Evolutionary conservation across 2,329 filamentous ascomycete genomes (phyloP).

Genomic region (Macroventuria anomochaeta): DNA sequence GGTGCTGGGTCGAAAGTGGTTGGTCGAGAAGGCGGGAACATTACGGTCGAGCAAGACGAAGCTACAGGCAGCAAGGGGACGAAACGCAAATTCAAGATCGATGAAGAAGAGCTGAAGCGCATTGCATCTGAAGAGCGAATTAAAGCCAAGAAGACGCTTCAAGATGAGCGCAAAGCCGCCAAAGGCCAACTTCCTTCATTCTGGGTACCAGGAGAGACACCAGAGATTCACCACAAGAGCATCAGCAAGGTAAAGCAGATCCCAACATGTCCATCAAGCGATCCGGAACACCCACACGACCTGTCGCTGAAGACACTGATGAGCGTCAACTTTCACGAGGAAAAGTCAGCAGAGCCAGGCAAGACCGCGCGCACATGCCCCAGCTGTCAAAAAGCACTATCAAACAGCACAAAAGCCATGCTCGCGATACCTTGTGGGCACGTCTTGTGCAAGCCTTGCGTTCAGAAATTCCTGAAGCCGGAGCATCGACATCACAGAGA

Average conservation of each 20-base stretch:
- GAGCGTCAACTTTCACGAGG: constrained; percentile 77
- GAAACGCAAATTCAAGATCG: constrained; percentile 83
- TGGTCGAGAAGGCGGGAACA: constrained; percentile 53
- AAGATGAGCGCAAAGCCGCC: constrained; percentile 70
- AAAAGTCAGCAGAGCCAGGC: constrained; percentile 62
- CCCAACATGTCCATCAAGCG: constrained; percentile 79
- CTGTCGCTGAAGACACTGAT: constrained; percentile 82
- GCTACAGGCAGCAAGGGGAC: constrained; percentile 46
- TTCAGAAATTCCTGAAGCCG: constrained; percentile 76
- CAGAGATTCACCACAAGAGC: constrained; percentile 60
- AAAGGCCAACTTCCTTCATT: constrained; percentile 81
- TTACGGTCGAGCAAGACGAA: constrained; percentile 49
- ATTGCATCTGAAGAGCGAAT: constrained; percentile 73
- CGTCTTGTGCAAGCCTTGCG: constrained; percentile 85
- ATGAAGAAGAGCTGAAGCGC: constrained; percentile 75
- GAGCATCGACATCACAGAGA: constrained; percentile 45
- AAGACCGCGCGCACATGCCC: constrained; percentile 71
- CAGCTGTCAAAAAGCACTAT: constrained; percentile 81
- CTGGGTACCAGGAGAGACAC: constrained; percentile 88
- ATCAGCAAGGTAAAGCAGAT: constrained; percentile 61
- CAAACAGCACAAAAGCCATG: constrained; percentile 81
- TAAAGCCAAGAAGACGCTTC: constrained; percentile 72
- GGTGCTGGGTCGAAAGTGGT: constrained; percentile 48
- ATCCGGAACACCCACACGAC: constrained; percentile 66
- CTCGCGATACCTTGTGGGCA: constrained; percentile 89